These are phyloP conservation scores for Epichloe glyceriae DNA, from an alignment of 2,329 filamentous ascomycete genomes.

Conservation along the genomic window DNA sequence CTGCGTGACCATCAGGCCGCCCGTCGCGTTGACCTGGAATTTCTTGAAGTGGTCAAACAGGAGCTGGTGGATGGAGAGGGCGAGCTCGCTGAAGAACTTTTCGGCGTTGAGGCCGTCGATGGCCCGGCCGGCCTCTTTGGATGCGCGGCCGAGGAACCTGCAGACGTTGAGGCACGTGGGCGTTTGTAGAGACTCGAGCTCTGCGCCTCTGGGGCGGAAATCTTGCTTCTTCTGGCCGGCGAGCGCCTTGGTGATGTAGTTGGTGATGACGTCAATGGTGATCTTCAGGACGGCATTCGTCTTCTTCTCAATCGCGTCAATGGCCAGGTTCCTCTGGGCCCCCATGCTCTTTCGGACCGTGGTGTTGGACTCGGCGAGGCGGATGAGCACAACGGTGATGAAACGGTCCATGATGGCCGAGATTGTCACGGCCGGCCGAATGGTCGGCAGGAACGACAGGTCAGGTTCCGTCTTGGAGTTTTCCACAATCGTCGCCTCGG, in stretches of 20 bases:
- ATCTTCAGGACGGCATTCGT: conserved; percentile 48
- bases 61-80: conserved; percentile 60
- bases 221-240: conserved; percentile 75
- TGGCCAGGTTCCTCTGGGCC: conserved; percentile 60
- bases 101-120: conserved; percentile 77
- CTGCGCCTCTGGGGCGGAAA: conserved; percentile 75
- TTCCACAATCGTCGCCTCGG: conserved; percentile 66
- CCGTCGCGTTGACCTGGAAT: conserved; percentile 84
- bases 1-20: conserved; percentile 88
- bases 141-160: conserved; percentile 61
- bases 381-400: conserved; percentile 79
- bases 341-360: conserved; percentile 86
- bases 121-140: conserved; percentile 49
- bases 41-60: conserved; percentile 90
- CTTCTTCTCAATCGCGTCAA: conserved; percentile 73
- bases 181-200: conserved; percentile 71
- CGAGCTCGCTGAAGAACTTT: conserved; percentile 72
- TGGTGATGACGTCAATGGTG: conserved; percentile 53
- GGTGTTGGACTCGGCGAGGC: conserved; percentile 76
- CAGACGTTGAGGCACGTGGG: conserved; percentile 71
- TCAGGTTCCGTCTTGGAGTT: conserved; percentile 75
- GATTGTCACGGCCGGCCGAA: conserved; percentile 75
- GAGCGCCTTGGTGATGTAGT: conserved; percentile 63
- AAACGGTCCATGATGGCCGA: conserved; percentile 89
- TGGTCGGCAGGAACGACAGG: conserved; percentile 63